Conservation (phyloP, 257 asterid genomes). For the Rauvolfia tetraphylla region DNA sequence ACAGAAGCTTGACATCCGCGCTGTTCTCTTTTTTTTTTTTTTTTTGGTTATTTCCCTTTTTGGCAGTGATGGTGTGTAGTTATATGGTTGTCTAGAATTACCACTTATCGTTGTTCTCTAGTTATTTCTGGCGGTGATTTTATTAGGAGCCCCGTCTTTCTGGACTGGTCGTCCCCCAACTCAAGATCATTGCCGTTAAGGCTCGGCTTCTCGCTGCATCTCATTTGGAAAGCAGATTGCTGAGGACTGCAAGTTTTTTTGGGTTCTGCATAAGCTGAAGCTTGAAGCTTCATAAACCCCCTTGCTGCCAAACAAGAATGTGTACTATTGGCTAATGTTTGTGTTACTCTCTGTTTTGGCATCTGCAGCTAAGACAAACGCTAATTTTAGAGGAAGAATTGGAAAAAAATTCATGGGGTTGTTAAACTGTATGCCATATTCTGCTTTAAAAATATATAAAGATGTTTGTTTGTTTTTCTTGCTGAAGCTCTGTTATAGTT, state of each 20-base stretch:
- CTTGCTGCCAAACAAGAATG: constrained; percentile 19
- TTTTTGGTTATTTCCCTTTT: constrained; percentile 13
- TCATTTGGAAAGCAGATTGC: not conserved
- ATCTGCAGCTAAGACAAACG: constrained; percentile 13
- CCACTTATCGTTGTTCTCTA: constrained; percentile 26
- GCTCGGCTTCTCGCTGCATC: not conserved
- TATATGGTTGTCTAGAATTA: constrained; percentile 41
- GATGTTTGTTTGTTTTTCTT: constrained; percentile 7
- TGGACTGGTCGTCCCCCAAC: constrained; percentile 10
- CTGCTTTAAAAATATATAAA: constrained; percentile 20
- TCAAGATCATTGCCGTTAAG: constrained; percentile 5
- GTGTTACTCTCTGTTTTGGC: constrained; percentile 13
- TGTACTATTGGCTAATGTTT: constrained; percentile 14
- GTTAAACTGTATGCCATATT: constrained; percentile 36
- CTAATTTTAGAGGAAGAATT: constrained; percentile 43
- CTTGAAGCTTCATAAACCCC: not conserved
- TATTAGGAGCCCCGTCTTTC: constrained; percentile 26
- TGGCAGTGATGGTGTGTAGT: constrained; percentile 45
- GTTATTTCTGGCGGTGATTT: constrained; percentile 27
- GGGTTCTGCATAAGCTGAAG: constrained; percentile 12
- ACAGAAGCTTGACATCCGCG: constrained; percentile 20
- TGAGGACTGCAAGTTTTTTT: not conserved
- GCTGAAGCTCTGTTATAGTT: not conserved
- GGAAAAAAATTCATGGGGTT: constrained; percentile 39
- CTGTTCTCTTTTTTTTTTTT: not conserved